Base-by-base conservation (phyloP, 305 asterid species). In the Fraxinus xanthoxyloides region DNA sequence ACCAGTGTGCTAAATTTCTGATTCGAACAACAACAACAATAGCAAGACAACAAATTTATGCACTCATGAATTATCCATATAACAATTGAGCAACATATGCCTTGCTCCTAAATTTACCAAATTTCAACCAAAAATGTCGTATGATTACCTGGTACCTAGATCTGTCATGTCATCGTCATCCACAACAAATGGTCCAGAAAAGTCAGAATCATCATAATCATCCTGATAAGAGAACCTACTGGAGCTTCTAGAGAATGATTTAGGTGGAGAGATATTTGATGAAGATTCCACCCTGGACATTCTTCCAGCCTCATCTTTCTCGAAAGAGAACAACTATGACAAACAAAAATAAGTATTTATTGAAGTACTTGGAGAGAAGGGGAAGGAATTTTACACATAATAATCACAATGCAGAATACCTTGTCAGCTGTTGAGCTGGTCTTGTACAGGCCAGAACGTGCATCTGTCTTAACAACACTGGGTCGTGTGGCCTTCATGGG, bases 121-220 rank as follows among this genome's bases (percentile, higher is more conserved):
- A 82, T 79, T 84, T 43, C 75, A 84, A 12, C 30, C 48, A 63
- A 76, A 54, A 32, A 59, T 77, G 80, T 56, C 26, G 24, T 34
- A 78, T 59, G 79, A 77, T 51, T 92, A 94, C 98, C 97, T 93
- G 93, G 90, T 86, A 84, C 82, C 88, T 31, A 88, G 89, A 86
- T 90, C 92, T 17, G 86, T 84, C 79, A 82, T 76, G 63, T 94
- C 95, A 6, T 90, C 97, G 9, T 88, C 94, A 86, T 93, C 97
- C 72, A 93, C 87, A 81, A 89, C 84, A 86, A 94, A 94, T 23
- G 93, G 92, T 73, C 98, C 98, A 84, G 88, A 88, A 85, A 89
- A 90, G 78, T 87, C 94, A 76, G 91, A 84, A 79, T 92, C 97
- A 76, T 90, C 97, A 78, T 87, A 90, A 72, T 94, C 95, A 69